Conservation (phyloP, 2,329 filamentous ascomycete species). For the Cadophora gregata region DNA sequence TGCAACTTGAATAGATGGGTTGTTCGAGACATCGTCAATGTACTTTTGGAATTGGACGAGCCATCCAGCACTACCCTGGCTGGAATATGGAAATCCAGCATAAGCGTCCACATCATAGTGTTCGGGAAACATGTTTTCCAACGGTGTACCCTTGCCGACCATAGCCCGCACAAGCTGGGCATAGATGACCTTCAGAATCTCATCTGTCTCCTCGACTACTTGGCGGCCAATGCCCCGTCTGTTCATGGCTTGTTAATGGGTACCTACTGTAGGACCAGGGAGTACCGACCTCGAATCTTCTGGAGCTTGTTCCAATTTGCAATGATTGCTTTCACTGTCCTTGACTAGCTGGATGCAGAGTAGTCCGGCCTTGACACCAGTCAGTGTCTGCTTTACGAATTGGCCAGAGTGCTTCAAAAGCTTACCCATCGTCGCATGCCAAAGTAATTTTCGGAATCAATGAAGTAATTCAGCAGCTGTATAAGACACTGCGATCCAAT, state of each 20-base stretch:
- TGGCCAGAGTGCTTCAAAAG: background rate
- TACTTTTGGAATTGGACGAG: constrained; percentile 34
- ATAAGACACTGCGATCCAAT: constrained; percentile 35
- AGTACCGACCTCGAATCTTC: constrained; percentile 36
- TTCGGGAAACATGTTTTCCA: constrained; percentile 36
- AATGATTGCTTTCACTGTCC: constrained; percentile 28
- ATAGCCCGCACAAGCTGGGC: constrained; percentile 36
- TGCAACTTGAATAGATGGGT: background rate
- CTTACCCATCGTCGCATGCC: constrained; percentile 41
- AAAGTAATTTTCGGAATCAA: constrained; percentile 24
- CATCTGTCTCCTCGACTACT: constrained; percentile 37
- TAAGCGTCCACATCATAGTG: constrained; percentile 25
- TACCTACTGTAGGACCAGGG: background rate
- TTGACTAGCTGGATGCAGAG: constrained; percentile 39
- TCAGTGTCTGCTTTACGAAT: constrained; percentile 17
- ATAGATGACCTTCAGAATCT: constrained; percentile 38
- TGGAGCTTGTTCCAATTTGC: constrained; percentile 28
- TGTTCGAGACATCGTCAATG: constrained; percentile 28
- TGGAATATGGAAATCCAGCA: constrained; percentile 34
- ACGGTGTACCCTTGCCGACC: constrained; percentile 19
- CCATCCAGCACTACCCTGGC: constrained; percentile 34
- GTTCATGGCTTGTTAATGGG: constrained; percentile 3
- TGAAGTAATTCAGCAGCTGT: constrained; percentile 34
- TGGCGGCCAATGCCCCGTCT: constrained; percentile 34
- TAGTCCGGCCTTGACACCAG: constrained; percentile 35